phyloP scores from a whole-genome alignment of 2,329 filamentous ascomycete genomes.

The Exophiala oligosperma region DNA sequence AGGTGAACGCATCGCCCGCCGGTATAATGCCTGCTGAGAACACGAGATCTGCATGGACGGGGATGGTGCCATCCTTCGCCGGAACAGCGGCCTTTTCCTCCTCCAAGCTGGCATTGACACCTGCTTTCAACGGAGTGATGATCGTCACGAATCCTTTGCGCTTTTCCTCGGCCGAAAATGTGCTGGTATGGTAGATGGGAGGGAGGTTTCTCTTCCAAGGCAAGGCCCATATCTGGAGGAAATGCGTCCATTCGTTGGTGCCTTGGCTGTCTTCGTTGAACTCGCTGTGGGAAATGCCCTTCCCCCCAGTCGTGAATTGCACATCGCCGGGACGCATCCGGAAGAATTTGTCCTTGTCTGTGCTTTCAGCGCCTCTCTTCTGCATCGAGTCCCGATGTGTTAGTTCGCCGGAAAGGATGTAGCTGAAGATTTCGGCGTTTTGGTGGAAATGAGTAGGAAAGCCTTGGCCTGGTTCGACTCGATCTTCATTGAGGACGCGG shows the following conservation, averaged over 20 bases:
- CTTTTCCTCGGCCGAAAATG: slow-evolving; percentile 73
- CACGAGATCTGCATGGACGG: slow-evolving; percentile 79
- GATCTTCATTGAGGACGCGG: slow-evolving; percentile 86
- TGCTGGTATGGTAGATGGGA: slow-evolving; percentile 74
- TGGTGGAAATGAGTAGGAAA: slow-evolving; percentile 85
- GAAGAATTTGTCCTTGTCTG: slow-evolving; percentile 63
- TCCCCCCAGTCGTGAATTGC: slow-evolving; percentile 87
- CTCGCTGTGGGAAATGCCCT: slow-evolving; percentile 76
- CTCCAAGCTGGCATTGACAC: slow-evolving; percentile 59
- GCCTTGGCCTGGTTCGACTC: slow-evolving; percentile 69
- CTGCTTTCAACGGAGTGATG: slow-evolving; percentile 71
- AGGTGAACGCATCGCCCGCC: slow-evolving; percentile 66
- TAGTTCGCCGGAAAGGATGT: slow-evolving; percentile 80
- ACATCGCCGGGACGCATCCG: slow-evolving; percentile 77
- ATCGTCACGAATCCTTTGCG: slow-evolving; percentile 70
- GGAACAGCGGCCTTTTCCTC: slow-evolving; percentile 67
- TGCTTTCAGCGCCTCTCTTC: slow-evolving; percentile 63
- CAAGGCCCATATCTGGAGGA: slow-evolving; percentile 85
- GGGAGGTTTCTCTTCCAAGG: slow-evolving; percentile 72
- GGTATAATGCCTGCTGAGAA: slow-evolving; percentile 77
- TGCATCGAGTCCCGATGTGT: slow-evolving; percentile 87
- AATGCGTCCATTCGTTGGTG: slow-evolving; percentile 69
- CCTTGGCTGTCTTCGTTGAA: slow-evolving; percentile 84
- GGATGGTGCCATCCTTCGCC: slow-evolving; percentile 66
- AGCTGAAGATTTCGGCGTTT: slow-evolving; percentile 87